Conservation (phyloP, 1,139 yeast species). For the Suhomyces anneliseae region DNA sequence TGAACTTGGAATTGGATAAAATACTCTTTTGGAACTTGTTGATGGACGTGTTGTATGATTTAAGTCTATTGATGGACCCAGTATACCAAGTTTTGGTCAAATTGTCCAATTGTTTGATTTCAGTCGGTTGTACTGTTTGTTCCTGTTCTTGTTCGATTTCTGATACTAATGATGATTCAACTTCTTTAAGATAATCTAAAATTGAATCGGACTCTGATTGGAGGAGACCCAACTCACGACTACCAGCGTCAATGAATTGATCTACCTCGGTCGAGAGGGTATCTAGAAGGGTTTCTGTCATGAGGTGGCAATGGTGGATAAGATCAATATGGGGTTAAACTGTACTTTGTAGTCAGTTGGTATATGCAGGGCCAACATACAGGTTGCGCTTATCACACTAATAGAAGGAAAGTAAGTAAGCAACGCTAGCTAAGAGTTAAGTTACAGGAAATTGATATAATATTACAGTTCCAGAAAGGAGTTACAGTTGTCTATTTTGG, state of each 20-base stretch:
- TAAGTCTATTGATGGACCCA: slow-evolving; percentile 32
- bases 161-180: slow-evolving; percentile 28
- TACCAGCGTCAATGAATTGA: slow-evolving; percentile 26
- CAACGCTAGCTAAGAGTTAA: too few species aligned
- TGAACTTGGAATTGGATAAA: slow-evolving; percentile 30
- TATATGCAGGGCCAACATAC: background rate
- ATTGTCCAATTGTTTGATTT: slow-evolving; percentile 10
- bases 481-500: too few species aligned
- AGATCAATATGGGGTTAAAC: background rate
- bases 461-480: too few species aligned
- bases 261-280: slow-evolving; percentile 30
- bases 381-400: too few species aligned
- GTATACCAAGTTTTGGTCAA: slow-evolving; percentile 35
- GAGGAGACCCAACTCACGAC: slow-evolving; percentile 20
- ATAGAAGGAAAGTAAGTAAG: too few species aligned
- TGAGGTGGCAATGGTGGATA: background rate
- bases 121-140: background rate
- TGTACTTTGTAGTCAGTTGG: background rate
- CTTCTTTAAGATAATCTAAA: slow-evolving; percentile 25
- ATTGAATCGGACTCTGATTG: slow-evolving; percentile 26
- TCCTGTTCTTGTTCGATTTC: slow-evolving; percentile 16
- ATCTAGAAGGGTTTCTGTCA: slow-evolving; percentile 26
- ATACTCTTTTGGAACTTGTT: slow-evolving; percentile 40
- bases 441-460: too few species aligned
- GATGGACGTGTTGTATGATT: slow-evolving; percentile 39